Evolutionary conservation across 2,329 filamentous ascomycete species (phyloP), one percentile per base, ranked within the genome.

Genomic region (Thelonectria olida): DNA sequence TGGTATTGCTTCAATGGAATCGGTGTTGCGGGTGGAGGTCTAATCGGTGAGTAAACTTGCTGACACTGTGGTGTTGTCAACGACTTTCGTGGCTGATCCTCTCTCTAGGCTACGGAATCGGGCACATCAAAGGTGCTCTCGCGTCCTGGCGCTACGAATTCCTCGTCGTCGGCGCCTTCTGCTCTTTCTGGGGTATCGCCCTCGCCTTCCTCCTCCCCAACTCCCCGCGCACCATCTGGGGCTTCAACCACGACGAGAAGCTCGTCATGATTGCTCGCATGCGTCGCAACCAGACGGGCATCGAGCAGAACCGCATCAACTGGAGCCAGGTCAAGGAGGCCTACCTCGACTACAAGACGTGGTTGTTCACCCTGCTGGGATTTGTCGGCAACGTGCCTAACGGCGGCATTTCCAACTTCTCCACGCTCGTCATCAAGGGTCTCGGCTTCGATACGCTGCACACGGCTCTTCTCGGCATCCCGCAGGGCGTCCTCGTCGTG

Each of bases 111-210:
- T 89, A 86, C 57, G 87, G 82, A 0, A 89, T 90, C 45, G 87
- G 88, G 1, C 80, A 88, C 63, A 87, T 87, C 65, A 78, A 80
- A 38, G 86, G 84, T 13, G 76, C 80, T 1, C 78, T 90, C 19
- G 79, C 83, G 0, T 84, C 83, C 0, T 91, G 88, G 88, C 86
- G 85, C 69, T 91, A 88, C 64, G 88, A 91, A 55, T 91, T 91
- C 70, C 75, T 92, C 15, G 83, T 91, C n/a, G 87, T 87, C 4
- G 80, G 80, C 7, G 79, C 84, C 1, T 78, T 90, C 10, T 90
- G 86, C 59, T 79, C 84, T 15, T 59, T 79, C 12, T 90, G 88
- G 83, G 88, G 85, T 2, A 80, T 89, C 7, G 75, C 86, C 10
- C 84, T 90, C 70, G 79, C 83, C 41, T 72, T 87, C 17, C 75